Evolutionary conservation across 805 yeast genomes (phyloP).

Genomic region (Candida broadrunensis): DNA sequence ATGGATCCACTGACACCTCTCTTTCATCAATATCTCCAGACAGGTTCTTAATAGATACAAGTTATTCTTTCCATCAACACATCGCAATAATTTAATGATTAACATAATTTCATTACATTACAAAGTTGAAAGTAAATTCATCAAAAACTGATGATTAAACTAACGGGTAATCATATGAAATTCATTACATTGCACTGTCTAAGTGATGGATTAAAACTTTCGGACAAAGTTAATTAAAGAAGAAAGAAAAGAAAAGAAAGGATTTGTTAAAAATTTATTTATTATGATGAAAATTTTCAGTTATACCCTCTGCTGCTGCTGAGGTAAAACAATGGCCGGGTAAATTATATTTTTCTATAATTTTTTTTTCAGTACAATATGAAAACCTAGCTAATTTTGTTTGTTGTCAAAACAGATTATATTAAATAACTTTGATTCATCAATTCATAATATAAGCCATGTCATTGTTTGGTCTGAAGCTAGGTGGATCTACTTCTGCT

Average conservation of each 20-base stretch:
- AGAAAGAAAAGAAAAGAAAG: slow-evolving; percentile 5
- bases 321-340: too few species aligned
- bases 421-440: too few species aligned
- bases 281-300: too few species aligned
- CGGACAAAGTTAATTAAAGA: slow-evolving; percentile 57
- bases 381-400: too few species aligned
- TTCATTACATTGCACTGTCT: slow-evolving; percentile 56
- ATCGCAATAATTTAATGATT: slow-evolving; percentile 32
- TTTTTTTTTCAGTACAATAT: not conserved
- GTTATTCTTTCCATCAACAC: slow-evolving; percentile 44
- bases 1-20: slow-evolving; percentile 51
- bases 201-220: slow-evolving; percentile 61
- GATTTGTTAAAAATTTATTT: too few species aligned
- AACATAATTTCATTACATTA: not conserved
- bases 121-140: slow-evolving; percentile 4
- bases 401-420: too few species aligned
- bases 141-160: slow-evolving; percentile 29
- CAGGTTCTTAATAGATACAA: slow-evolving; percentile 46
- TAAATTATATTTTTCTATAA: not conserved
- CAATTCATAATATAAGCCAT: too few species aligned
- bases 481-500: not conserved
- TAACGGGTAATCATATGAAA: slow-evolving; percentile 13
- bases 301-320: too few species aligned
- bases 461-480: slow-evolving; percentile 9
- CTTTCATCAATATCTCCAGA: slow-evolving; percentile 46